A percentile compares a stretch with the other conserved stretches of the same genome.
phyloP scores from a whole-genome alignment of 768 basidiomycete genomes.

The Lyophyllum shimeji region DNA sequence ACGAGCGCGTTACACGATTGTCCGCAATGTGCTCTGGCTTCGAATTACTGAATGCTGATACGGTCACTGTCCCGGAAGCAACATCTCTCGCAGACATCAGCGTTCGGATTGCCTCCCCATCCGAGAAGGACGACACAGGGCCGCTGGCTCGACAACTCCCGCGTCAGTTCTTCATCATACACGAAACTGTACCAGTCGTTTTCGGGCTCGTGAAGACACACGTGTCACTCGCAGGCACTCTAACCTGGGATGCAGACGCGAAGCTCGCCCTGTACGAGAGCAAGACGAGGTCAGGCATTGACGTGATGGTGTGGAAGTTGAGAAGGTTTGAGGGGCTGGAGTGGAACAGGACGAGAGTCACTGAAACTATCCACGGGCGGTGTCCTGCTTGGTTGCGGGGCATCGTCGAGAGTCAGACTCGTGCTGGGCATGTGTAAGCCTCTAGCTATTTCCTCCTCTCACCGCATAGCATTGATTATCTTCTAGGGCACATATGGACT shows the following conservation, averaged over 20 bases:
- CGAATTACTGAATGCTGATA: constrained; percentile 25
- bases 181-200: constrained; percentile 31
- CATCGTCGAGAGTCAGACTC: constrained; percentile 26
- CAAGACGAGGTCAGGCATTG: constrained; percentile 14
- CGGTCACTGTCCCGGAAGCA: constrained; percentile 15
- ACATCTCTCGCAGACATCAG: constrained; percentile 14
- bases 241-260: constrained; percentile 31
- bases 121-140: not conserved
- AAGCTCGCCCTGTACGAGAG: constrained; percentile 30
- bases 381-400: constrained; percentile 24
- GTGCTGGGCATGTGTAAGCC: constrained; percentile 25
- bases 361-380: constrained; percentile 30
- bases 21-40: constrained; percentile 28
- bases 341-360: constrained; percentile 26
- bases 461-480: not conserved
- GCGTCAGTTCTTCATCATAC: constrained; percentile 30
- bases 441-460: constrained; percentile 4
- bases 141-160: constrained; percentile 11
- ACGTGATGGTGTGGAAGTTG: constrained; percentile 29
- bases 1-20: constrained; percentile 31
- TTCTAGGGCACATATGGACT: constrained; percentile 29
- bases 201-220: constrained; percentile 28
- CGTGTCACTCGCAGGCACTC: constrained; percentile 27
- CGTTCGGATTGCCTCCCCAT: constrained; percentile 11
- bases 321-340: constrained; percentile 27